Base-by-base conservation (phyloP, 2,329 filamentous ascomycete genomes). In the Pseudopithomyces maydicus region DNA sequence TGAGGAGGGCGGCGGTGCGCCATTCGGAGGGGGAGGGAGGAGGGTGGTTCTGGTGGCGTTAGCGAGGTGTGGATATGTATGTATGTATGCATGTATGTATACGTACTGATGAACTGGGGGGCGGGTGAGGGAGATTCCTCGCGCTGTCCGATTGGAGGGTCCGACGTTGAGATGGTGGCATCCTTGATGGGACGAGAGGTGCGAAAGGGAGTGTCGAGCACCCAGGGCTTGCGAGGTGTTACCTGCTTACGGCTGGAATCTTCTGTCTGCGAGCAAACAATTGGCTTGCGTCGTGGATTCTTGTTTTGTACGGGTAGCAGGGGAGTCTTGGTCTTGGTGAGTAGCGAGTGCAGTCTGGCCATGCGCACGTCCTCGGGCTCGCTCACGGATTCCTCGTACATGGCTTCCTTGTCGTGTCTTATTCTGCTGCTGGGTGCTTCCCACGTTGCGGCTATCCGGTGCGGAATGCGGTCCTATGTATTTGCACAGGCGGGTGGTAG, bases 321-420 rank as follows among this genome's bases (percentile, higher is more conserved):
- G 8, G 35, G 17, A 20, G 22, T 14, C 10, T 26, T 49, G 45
- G 23, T 22, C 23, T 53, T 57, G 3, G 42, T 48, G 35, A 57
- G 50, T 17, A 57, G 32, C 26, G 55, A 46, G 39, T 53, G 49
- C 10, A 57, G 32, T 36, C 47, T 42, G 22, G 48, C 49, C 55
- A 57, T 57, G 22, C 49, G n/a, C 15, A 22, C 35, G 15, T 29
- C 47, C 14, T 29, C 47, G 35, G 47, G 8, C 15, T 50, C 47
- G 10, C 7, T 19, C 47, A 39, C 47, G 14, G 15, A n/a, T 39
- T 50, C 19, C 42, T 29, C 32, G 32, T 38, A 23, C 23, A 35
- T 11, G 50, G 22, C n/a, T n/a, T n/a, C n/a, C n/a, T n/a, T n/a
- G n/a, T n/a, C n/a, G n/a, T n/a, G n/a, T n/a, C n/a, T n/a, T n/a